These are phyloP conservation scores for Penicillium angulare DNA, from an alignment of 495 filamentous ascomycete species.

Conservation along the genomic window DNA sequence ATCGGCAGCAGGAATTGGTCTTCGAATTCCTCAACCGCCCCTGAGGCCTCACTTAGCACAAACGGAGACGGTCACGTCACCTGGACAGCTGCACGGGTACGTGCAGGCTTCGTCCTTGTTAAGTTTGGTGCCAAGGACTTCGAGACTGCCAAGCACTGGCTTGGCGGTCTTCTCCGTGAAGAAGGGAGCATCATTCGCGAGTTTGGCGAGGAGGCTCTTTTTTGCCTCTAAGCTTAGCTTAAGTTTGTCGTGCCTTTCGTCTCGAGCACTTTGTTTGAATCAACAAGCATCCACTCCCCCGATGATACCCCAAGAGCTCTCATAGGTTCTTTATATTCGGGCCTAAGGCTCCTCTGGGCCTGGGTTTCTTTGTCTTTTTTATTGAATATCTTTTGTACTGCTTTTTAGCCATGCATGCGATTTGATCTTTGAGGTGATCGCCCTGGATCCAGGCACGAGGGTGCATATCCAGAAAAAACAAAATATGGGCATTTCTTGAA, in stretches of 20 bases:
- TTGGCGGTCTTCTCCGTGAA: constrained; percentile 53
- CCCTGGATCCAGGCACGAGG: not conserved
- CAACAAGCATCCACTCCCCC: too few species aligned
- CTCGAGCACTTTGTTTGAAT: too few species aligned
- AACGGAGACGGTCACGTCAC: constrained; percentile 66
- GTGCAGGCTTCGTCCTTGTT: constrained; percentile 77
- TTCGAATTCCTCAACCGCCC: constrained; percentile 29
- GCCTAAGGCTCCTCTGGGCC: too few species aligned
- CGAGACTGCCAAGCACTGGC: constrained; percentile 61
- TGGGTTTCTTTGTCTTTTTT: not conserved
- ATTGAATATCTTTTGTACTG: constrained; percentile 8
- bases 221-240: constrained; percentile 43
- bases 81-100: constrained; percentile 82
- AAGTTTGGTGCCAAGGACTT: constrained; percentile 73
- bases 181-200: constrained; percentile 56
- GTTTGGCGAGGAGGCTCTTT: constrained; percentile 63
- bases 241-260: not conserved
- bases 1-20: constrained; percentile 83
- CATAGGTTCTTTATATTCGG: constrained; percentile 8
- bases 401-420: constrained; percentile 13
- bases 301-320: constrained; percentile 15
- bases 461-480: too few species aligned
- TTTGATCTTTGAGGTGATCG: constrained; percentile 8
- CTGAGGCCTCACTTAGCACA: constrained; percentile 29
- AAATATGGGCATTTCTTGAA: not conserved